Base-by-base conservation (phyloP, 1,284 basidiomycete genomes). In the Trametes versicolor region DNA sequence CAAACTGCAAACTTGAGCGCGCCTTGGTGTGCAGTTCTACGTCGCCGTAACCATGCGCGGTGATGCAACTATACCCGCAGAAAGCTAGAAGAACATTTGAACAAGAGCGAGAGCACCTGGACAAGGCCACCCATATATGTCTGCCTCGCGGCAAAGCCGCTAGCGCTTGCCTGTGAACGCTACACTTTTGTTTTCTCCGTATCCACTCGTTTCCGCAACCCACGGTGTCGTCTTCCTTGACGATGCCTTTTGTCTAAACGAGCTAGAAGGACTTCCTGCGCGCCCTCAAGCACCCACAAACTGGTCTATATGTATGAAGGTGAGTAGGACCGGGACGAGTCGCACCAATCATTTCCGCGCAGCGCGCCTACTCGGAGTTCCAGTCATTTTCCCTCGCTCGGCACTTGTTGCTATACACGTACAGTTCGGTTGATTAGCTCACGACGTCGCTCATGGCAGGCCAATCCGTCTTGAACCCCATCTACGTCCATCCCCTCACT, bases 391-490 rank as follows among this genome's bases (percentile, higher is more conserved):
- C 55, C 32, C 45, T 36, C 55, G 37, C 54, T 62, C 61, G 54
- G 61, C 19, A 39, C 29, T 25, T 52, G 4, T 62, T 45, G 54
- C 61, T 62, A 62, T 62, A 62, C 61, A 52, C 61, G 54, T 62
- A 51, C 54, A n/a, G 61, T 45, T 62, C 23, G 47, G 61, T 52
- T 62, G 54, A 57, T 62, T 36, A 52, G 48, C 64, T 53, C 58
- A 62, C 62, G 47, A 62, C 64, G 32, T 45, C 53, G 54, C 52
- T 17, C 54, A 73, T 71, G 71, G 65, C 70, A 56, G 64, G 68
- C 59, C 67, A 64, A 41, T 57, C 54, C 59, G 36, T 62, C 66
- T 61, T 60, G 60, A 61, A 63, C 66, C 65, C 68, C 59, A 67
- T 66, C 53, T 47, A 53, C 54, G 41, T 65, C 57, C 63, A 65